Base-by-base conservation (phyloP, 192 early-diverging fungal species). In the Rhizophagus prolifer region DNA sequence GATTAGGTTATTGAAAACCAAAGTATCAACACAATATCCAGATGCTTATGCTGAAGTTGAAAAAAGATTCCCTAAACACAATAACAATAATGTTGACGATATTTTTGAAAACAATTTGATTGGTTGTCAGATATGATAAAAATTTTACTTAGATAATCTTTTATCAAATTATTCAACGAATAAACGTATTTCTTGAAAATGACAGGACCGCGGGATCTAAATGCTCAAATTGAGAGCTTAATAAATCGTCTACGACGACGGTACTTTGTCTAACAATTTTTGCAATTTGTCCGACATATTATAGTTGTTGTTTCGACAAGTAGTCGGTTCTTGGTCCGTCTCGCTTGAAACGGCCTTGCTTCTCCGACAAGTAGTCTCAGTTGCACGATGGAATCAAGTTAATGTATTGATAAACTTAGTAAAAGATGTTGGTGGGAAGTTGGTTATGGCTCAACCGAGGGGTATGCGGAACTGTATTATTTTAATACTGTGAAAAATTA, bases 381-480 rank as follows among this genome's bases (percentile, higher is more conserved):
- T 85, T 58, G 92, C 86, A 58, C 88, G 91, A 34, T 95, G 95
- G 92, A 85, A 81, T 21, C 84, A 90, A 76, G 89, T 88, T 10
- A 82, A 84, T 14, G 80, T 80, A 41, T 86, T 98, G 19, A 70
- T 90, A 8, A 80, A 83, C 1, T 63, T 89, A 1, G 87, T 98
- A 19, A 91, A 89, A 70, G 84, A 89, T 2, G 87, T 95, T 2
- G 94, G 94, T 54, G 78, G 84, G 30, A 82, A 83, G 74, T 80
- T 97, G 9, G 72, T 89, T n/a, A 78, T 80, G 16, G 97, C 97
- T 0, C 95, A 95, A 78, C 94, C 95, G 9, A 91, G 86, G 74
- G 89, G 89, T 88, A 69, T 59, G 21, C 38, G 5, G 9, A 41
- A 74, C 2, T n/a, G 4, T 2, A 6, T 19, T 34, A 16, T 7